Evolutionary conservation across 2,329 filamentous ascomycete species (phyloP).

Genomic region (Trichophyton simii): DNA sequence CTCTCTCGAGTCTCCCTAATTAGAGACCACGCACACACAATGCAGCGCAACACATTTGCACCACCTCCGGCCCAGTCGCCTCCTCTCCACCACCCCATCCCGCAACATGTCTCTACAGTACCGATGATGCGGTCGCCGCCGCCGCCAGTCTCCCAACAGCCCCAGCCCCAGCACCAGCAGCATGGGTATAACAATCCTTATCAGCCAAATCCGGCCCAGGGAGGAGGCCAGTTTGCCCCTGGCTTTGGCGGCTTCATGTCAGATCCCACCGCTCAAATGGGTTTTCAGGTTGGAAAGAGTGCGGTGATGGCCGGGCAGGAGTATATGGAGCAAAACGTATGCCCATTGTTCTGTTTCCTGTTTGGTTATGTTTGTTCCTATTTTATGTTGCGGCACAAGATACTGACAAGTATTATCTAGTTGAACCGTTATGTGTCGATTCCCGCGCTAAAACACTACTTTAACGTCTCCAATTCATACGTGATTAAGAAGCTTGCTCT

Average conservation of each 20-base stretch:
- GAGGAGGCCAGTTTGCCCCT: conserved; percentile 33
- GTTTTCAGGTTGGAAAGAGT: conserved; percentile 83
- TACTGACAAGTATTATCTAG: conserved; percentile 28
- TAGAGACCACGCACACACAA: conserved; percentile 26
- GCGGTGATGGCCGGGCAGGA: conserved; percentile 86
- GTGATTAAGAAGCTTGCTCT: conserved; percentile 86
- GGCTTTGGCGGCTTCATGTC: conserved; percentile 89
- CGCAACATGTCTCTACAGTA: conserved; percentile 95
- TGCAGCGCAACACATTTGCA: conserved; percentile 78
- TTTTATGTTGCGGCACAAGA: background rate
- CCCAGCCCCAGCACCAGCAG: conserved; percentile 18
- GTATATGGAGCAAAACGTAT: conserved; percentile 87
- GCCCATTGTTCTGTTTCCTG: conserved; percentile 20
- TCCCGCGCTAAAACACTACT: conserved; percentile 91
- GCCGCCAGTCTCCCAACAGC: conserved; percentile 61
- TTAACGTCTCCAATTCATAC: conserved; percentile 96
- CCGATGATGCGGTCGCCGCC: conserved; percentile 93
- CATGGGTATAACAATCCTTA: conserved; percentile 38
- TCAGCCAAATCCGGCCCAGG: conserved; percentile 32
- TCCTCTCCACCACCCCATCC: conserved; percentile 90
- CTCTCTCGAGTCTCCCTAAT: background rate
- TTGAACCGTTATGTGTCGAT: conserved; percentile 80
- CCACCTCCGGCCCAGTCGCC: conserved; percentile 66
- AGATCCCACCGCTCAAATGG: conserved; percentile 88
- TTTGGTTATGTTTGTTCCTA: background rate